Evolutionary conservation across 2,329 filamentous ascomycete genomes (phyloP), one percentile per base, ranked within the genome.

Genomic region (Lecanicillium sp.): DNA sequence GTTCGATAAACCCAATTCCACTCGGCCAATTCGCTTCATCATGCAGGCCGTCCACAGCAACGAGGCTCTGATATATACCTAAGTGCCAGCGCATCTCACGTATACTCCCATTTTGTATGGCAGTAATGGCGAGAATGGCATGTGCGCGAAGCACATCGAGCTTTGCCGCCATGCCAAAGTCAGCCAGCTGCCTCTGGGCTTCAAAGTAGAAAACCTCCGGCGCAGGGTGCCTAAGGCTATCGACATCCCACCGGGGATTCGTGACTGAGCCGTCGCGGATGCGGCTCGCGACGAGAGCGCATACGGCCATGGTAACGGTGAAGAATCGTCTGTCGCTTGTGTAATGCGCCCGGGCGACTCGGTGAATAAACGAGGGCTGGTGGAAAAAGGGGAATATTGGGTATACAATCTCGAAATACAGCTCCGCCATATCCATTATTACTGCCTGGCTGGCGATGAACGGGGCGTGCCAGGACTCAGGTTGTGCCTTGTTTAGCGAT

Each of bases 331-430:
- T 59, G 43, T 68, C 57, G 4, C 45, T 52, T 6, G 63, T 55
- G 46, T 74, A 65, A n/a, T 71, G 60, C 14, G 57, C 55, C 11
- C 58, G 51, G 6, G 59, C 47, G n/a, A 72, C 50, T 31, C 57
- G 59, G 9, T 59, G 49, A 18, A 60, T 50, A 31, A 69, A 59
- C 14, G 62, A 65, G n/a, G 59, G 58, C 27, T 60, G 60, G 47
- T 74, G 67, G 46, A 74, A 74, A 18, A 74, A 54, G 4, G 71
- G 70, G 43, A 72, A 67, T 48, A 73, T 65, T 2, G 70, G 70
- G 50, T 73, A 73, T n/a, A 72, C 64, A 31, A 70, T 61, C 41
- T 72, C 66, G 50, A 71, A 68, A 55, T 72, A 74, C 13, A 73
- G 56, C 13, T 68, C 60, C 17, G 70, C 56, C n/a, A 71, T 53